Percentiles rank a stretch among this genome's conserved stretches.
Conservation (phyloP, 768 basidiomycete species). For the Termitomyces sp. region DNA sequence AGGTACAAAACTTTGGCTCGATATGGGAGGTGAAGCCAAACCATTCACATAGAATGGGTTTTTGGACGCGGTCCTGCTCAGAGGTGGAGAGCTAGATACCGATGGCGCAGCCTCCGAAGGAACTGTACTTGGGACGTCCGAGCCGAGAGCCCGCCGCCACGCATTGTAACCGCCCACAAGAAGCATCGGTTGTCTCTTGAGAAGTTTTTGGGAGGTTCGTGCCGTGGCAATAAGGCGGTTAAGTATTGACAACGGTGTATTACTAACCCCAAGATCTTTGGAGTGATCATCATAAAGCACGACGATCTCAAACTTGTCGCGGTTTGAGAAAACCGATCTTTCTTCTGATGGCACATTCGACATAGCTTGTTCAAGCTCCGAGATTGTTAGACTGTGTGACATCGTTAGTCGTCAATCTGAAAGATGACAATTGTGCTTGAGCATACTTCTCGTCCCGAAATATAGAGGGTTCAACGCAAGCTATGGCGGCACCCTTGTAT, state of each 20-base stretch:
- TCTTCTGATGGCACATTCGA: constrained; percentile 70
- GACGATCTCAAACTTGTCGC: constrained; percentile 87
- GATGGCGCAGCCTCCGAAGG: constrained; percentile 7
- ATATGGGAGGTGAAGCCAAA: constrained; percentile 13
- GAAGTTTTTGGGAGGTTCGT: constrained; percentile 65
- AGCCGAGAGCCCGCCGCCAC: constrained; percentile 65
- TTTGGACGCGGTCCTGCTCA: constrained; percentile 25
- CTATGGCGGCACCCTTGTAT: constrained; percentile 48
- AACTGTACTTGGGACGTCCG: constrained; percentile 23
- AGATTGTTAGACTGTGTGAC: constrained; percentile 56
- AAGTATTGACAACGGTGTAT: constrained; percentile 57
- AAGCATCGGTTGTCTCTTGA: constrained; percentile 77
- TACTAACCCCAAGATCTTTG: constrained; percentile 44
- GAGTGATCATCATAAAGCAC: constrained; percentile 79
- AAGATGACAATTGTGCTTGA: constrained; percentile 1
- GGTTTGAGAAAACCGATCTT: constrained; percentile 71
- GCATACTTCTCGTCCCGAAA: constrained; percentile 67
- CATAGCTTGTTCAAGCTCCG: constrained; percentile 72
- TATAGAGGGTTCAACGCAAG: constrained; percentile 85
- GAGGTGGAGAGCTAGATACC: constrained; percentile 18
- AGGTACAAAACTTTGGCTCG: constrained; percentile 22
- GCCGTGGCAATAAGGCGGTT: constrained; percentile 66
- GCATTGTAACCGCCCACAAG: constrained; percentile 83
- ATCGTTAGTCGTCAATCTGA: constrained; percentile 2
- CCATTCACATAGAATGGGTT: constrained; percentile 26